A percentile compares a stretch with the other conserved stretches of the same genome.
These are phyloP conservation scores for Cinnamomum chago DNA, from an alignment of 164 flowering plant genomes.

Conservation along the genomic window DNA sequence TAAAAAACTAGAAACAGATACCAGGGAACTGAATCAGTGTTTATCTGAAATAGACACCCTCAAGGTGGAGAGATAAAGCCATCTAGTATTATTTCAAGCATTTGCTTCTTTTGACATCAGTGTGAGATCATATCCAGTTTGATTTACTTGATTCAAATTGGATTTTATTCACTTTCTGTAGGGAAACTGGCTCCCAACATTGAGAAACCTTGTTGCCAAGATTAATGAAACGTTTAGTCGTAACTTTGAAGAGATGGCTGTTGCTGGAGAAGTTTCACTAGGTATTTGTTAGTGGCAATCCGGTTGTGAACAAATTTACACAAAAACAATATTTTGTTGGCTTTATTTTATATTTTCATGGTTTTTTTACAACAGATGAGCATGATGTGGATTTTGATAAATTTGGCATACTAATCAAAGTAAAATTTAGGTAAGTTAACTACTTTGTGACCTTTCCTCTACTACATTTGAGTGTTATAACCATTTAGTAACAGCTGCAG, in stretches of 20 bases:
- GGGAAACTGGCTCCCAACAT: slow-evolving; percentile 86
- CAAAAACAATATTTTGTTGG: neutral
- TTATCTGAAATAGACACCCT: slow-evolving; percentile 52
- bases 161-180: slow-evolving; percentile 28
- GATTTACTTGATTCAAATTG: neutral
- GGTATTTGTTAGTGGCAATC: slow-evolving; percentile 34
- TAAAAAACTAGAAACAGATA: slow-evolving; percentile 50
- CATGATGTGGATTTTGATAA: slow-evolving; percentile 72
- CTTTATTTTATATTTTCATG: slow-evolving; percentile 6
- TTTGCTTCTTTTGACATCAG: neutral
- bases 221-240: slow-evolving; percentile 85
- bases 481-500: neutral
- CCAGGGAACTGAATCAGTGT: slow-evolving; percentile 34
- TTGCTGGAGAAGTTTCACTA: slow-evolving; percentile 94
- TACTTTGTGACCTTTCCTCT: neutral
- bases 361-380: slow-evolving; percentile 57
- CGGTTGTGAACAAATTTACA: neutral
- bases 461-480: neutral
- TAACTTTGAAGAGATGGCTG: slow-evolving; percentile 96
- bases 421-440: slow-evolving; percentile 76
- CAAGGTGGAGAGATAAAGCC: slow-evolving; percentile 39
- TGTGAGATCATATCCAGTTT: neutral
- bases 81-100: neutral
- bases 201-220: slow-evolving; percentile 71
- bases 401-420: slow-evolving; percentile 93